Evolutionary conservation across 2,329 filamentous ascomycete species (phyloP).

Genomic region (Hypoxylon sp.): DNA sequence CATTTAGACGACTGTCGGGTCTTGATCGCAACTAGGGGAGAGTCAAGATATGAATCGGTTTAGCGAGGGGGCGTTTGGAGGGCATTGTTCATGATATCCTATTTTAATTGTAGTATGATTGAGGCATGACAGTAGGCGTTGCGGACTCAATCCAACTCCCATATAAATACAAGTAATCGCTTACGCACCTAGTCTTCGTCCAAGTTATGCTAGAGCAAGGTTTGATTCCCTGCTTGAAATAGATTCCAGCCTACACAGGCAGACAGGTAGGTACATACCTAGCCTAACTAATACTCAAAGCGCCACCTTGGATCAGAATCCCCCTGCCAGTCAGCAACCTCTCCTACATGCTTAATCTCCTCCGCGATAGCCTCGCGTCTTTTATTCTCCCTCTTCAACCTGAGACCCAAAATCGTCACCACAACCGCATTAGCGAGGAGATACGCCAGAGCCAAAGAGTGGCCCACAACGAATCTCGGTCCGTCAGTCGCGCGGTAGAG

Average conservation of each 20-base stretch:
- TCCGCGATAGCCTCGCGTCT: constrained; percentile 54
- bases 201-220: too few relatives aligned
- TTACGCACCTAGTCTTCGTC: too few relatives aligned
- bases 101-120: too few relatives aligned
- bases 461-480: constrained; percentile 71
- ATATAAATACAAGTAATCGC: too few relatives aligned
- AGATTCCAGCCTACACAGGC: neutral
- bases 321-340: constrained; percentile 64
- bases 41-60: neutral
- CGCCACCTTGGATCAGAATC: constrained; percentile 72
- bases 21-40: constrained; percentile 28
- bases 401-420: constrained; percentile 59
- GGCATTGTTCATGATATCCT: too few relatives aligned
- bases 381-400: constrained; percentile 66
- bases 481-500: constrained; percentile 68
- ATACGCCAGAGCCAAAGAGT: constrained; percentile 72
- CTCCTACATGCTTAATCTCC: constrained; percentile 59
- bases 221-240: too few relatives aligned
- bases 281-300: constrained; percentile 69
- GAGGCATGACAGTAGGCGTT: too few relatives aligned
- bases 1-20: constrained; percentile 39
- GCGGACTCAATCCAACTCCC: too few relatives aligned
- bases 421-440: constrained; percentile 66
- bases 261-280: neutral
- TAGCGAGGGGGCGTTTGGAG: neutral